A percentile compares a stretch with the other conserved stretches of the same genome.
Evolutionary conservation across 306 rosid genomes (phyloP).

Genomic region (Trifolium subterraneum): DNA sequence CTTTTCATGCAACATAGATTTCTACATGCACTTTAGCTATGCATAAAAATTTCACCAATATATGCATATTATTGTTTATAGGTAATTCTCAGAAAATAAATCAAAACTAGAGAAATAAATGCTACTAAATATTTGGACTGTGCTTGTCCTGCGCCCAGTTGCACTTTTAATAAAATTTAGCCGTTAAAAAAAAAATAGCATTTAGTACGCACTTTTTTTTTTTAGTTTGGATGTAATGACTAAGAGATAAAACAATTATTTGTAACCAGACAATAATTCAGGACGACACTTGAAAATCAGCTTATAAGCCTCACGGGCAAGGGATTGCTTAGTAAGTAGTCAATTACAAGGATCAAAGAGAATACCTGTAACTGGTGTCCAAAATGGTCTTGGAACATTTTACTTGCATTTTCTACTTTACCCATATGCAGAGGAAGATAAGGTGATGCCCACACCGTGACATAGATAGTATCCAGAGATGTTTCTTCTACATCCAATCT

Average conservation of each 20-base stretch:
- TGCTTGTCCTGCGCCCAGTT: too few species aligned
- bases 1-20: slow-evolving; percentile 15
- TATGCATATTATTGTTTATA: slow-evolving; percentile 24
- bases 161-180: too few species aligned
- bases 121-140: background rate
- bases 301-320: slow-evolving; percentile 6
- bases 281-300: slow-evolving; percentile 2
- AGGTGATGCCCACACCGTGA: too few species aligned
- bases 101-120: slow-evolving; percentile 6
- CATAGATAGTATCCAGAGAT: too few species aligned
- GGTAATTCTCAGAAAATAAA: slow-evolving; percentile 7
- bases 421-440: too few species aligned
- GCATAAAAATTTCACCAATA: background rate
- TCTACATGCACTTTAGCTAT: background rate
- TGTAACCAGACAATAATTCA: slow-evolving; percentile 14
- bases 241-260: slow-evolving; percentile 12
- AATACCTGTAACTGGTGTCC: too few species aligned
- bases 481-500: too few species aligned
- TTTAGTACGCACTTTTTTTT: background rate
- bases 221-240: background rate
- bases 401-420: too few species aligned
- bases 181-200: too few species aligned
- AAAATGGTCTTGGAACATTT: too few species aligned
- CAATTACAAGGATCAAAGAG: too few species aligned
- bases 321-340: too few species aligned